Evolutionary conservation across 2,329 filamentous ascomycete genomes (phyloP), one percentile per base, ranked within the genome.

Genomic region (Saccharata proteae): DNA sequence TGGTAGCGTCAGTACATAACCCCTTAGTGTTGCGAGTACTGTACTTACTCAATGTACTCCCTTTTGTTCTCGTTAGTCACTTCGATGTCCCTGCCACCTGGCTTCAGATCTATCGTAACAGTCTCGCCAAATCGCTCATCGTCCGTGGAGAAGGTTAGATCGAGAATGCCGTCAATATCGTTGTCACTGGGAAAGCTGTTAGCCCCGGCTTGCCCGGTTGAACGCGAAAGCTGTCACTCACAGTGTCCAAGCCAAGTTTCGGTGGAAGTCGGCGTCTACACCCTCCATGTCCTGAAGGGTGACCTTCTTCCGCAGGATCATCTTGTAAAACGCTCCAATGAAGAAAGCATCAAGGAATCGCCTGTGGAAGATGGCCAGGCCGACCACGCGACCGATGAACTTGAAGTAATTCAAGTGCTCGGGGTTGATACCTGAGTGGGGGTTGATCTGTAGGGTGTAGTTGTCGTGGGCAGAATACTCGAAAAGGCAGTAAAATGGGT

Each of bases 381-480:
- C 90, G 37, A 98, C 90, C 16, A 98, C 90, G 38, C 90, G 83
- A 29, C 90, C 90, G 49, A 98, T 98, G 54, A 98, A 98, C 60
- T 93, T 96, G 75, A 98, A 98, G 64, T 96, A 98, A 57, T 94
- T 96, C 49, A 98, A 67, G 73, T 98, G 90, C 61, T 98, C 90
- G 1, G 90, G 90, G 59, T 98, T 98, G 61, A 98, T 96, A 42
- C 90, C 90, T 13, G 90, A 98, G 59, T 98, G 90, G 26, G 90
- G 90, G 64, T 98, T 98, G 66, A 98, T 98, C 62, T 98, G 90
- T 34, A 98, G 79, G 17, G 90, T 98, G 64, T 98, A 98, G 64
- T 98, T 98, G 74, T 98, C 90, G 66, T 98, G 90, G 22, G 90
- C 90, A 16, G 90, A 96, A 60, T 98, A 98, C 62, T 98, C 90